Evolutionary conservation across 2,329 filamentous ascomycete species (phyloP).

Genomic region (Lecanoromycetidae sp.): DNA sequence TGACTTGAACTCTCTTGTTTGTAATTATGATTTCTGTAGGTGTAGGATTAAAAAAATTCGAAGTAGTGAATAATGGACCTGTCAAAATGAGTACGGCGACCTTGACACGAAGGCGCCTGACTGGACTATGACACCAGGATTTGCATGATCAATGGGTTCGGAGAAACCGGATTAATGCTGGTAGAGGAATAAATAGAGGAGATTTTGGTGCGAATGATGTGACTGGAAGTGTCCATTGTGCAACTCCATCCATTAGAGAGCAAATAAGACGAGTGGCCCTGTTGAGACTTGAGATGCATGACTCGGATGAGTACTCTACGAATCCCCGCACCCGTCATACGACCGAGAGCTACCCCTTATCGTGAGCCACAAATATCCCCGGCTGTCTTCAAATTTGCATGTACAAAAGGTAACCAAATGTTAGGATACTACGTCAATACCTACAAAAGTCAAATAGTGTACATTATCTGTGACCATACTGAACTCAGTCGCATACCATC

Average conservation of each 20-base stretch:
- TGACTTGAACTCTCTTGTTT: no score
- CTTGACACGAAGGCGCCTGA: constrained; percentile 7
- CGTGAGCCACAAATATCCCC: neutral
- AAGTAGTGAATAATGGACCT: no score
- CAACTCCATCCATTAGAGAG: neutral
- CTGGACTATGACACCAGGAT: constrained; percentile 11
- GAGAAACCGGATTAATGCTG: no score
- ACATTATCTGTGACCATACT: no score
- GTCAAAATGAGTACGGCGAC: constrained; percentile 2
- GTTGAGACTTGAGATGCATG: neutral
- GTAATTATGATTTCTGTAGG: no score
- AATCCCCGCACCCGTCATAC: constrained; percentile 7
- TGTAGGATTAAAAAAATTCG: no score
- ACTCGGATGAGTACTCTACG: constrained; percentile 11
- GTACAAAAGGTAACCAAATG: no score
- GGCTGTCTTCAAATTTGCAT: neutral
- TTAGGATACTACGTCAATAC: no score
- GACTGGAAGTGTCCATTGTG: neutral
- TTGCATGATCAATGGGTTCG: constrained; percentile 6
- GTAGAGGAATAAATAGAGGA: neutral
- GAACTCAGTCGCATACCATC: no score
- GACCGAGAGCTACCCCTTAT: constrained; percentile 1
- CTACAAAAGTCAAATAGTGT: neutral
- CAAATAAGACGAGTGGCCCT: neutral
- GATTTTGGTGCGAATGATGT: neutral